A percentile compares a stretch with the other conserved stretches of the same genome.
phyloP scores from a whole-genome alignment of 768 basidiomycete species.

The Boletus edulis region DNA sequence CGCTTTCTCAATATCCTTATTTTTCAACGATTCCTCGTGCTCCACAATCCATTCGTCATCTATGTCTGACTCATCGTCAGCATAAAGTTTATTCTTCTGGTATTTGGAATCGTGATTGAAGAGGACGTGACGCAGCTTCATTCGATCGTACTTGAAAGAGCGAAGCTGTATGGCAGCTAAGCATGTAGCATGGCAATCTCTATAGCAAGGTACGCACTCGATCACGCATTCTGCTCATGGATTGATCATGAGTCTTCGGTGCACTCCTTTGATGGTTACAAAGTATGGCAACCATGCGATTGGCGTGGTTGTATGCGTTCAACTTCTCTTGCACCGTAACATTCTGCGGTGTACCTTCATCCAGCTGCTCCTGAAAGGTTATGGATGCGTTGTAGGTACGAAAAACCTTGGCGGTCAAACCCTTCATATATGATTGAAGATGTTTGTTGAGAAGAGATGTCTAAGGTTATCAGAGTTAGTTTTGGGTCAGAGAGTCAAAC shows the following conservation, averaged over 20 bases:
- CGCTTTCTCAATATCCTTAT: constrained; percentile 83
- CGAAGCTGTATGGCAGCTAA: constrained; percentile 57
- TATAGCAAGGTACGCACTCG: constrained; percentile 53
- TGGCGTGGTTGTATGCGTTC: constrained; percentile 95
- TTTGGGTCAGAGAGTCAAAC: neutral
- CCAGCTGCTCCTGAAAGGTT: constrained; percentile 91
- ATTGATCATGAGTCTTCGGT: constrained; percentile 88
- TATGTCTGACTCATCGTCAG: constrained; percentile 85
- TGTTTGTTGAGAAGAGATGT: constrained; percentile 89
- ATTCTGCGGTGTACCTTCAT: constrained; percentile 64
- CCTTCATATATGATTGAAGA: constrained; percentile 91
- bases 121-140: constrained; percentile 90
- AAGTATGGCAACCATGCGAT: constrained; percentile 93
- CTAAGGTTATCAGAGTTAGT: constrained; percentile 40
- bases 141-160: constrained; percentile 91
- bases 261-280: constrained; percentile 99
- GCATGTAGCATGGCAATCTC: neutral
- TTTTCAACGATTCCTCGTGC: constrained; percentile 75
- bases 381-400: constrained; percentile 99
- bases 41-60: constrained; percentile 88
- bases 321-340: constrained; percentile 92
- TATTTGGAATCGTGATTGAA: constrained; percentile 75
- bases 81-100: constrained; percentile 79
- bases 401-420: constrained; percentile 98
- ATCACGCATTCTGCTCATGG: constrained; percentile 92